Evolutionary conservation across 495 filamentous ascomycete genomes (phyloP), one percentile per base, ranked within the genome.

Genomic region (Penicillium simplicissimum): DNA sequence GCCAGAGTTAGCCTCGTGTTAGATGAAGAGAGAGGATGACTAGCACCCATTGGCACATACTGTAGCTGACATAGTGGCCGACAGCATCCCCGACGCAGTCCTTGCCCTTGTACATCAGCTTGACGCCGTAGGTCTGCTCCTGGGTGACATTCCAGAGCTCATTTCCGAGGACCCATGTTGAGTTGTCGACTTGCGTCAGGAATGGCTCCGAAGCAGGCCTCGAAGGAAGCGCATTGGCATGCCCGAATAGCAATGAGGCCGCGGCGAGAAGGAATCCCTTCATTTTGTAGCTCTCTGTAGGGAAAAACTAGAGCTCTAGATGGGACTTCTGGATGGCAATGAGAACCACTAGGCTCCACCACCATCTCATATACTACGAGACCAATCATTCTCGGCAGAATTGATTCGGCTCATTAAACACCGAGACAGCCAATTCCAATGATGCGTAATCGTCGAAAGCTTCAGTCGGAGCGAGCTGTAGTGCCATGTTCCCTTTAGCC

Each of bases 61-160:
- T 55, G 36, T 55, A 55, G 11, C 53, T 55, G 8, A 55, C 53
- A 42, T 55, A 55, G 25, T 55, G 53, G 21, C 53, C 53, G 17
- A 42, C 53, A 40, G 53, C 53, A 4, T 55, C 53, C n/a, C 53
- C 53, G 17, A 55, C 34, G 11, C 53, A 55, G 36, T 55, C 53
- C 17, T 31, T 55, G 3, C 17, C 53, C 23, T 55, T 55, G 25
- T 55, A 55, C 53, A 55, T 55, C 35, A 55, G 23, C 36, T 55
- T 55, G 37, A 55, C 36, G 4, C 53, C 53, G 37, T 55, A 55
- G 36, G 31, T 55, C 34, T 38, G 37, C 53, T 55, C 17, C 34
- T 40, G 53, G 10, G 53, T 55, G 36, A 55, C 35, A 28, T 55
- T 55, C 53, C 53, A 55, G 53, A 55, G n/a, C 14, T 55, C 37